These are phyloP conservation scores for Pseudocercospora eumusae DNA, from an alignment of 2,329 filamentous ascomycete species.

Conservation along the genomic window DNA sequence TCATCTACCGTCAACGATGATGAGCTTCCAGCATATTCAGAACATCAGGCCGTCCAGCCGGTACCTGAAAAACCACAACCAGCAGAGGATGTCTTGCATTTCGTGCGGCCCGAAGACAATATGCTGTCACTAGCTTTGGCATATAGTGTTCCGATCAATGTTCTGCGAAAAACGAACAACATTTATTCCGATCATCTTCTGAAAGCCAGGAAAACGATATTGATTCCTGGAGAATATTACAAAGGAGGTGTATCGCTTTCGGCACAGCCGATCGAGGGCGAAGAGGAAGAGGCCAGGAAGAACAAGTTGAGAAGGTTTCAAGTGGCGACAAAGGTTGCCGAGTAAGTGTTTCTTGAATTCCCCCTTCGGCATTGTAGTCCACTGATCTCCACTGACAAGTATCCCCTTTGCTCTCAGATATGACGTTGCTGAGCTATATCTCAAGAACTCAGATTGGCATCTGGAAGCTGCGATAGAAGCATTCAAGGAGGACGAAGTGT, in stretches of 20 bases:
- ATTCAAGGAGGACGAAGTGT: constrained; percentile 71
- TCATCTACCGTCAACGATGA: constrained; percentile 35
- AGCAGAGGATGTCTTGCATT: constrained; percentile 70
- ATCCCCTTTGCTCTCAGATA: constrained; percentile 50
- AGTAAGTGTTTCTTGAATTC: constrained; percentile 56
- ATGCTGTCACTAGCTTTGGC: constrained; percentile 68
- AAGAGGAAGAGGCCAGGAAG: constrained; percentile 72
- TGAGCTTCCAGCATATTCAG: constrained; percentile 50
- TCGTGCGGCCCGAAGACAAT: constrained; percentile 70
- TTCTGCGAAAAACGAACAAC: constrained; percentile 67
- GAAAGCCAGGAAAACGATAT: constrained; percentile 65
- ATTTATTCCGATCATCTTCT: constrained; percentile 72
- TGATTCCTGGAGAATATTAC: constrained; percentile 72
- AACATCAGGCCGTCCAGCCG: constrained; percentile 32
- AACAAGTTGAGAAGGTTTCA: constrained; percentile 73
- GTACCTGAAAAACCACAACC: constrained; percentile 42
- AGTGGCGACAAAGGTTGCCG: constrained; percentile 73
- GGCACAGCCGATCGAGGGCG: constrained; percentile 69
- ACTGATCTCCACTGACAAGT: constrained; percentile 42
- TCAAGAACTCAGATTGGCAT: constrained; percentile 69
- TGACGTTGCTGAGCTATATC: constrained; percentile 72
- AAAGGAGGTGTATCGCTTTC: constrained; percentile 67
- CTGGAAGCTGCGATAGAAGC: constrained; percentile 64
- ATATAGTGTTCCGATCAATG: constrained; percentile 67
- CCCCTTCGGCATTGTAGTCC: background rate